Evolutionary conservation across 257 asterid genomes (phyloP).

Genomic region (Echium plantagineum): DNA sequence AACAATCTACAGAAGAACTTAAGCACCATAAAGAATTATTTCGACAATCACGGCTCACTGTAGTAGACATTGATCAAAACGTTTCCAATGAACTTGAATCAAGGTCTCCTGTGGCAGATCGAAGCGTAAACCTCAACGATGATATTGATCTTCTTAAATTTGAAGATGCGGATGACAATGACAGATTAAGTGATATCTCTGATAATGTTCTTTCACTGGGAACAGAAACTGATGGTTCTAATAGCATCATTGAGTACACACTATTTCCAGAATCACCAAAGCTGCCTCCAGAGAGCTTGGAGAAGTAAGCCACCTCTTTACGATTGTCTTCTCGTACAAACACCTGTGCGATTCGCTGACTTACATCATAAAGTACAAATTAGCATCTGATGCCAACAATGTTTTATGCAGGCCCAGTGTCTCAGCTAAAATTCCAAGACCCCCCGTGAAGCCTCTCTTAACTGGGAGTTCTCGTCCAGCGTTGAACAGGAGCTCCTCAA

Average conservation of each 20-base stretch:
- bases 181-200: conserved; percentile 88
- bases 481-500: conserved; percentile 48
- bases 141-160: conserved; percentile 62
- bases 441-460: conserved; percentile 30
- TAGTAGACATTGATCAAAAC: too few relatives aligned
- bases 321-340: too few relatives aligned
- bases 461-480: conserved; percentile 41
- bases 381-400: not conserved
- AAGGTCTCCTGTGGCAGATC: conserved; percentile 23
- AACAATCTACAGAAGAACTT: conserved; percentile 61
- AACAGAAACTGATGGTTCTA: conserved; percentile 84
- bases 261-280: conserved; percentile 70
- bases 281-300: conserved; percentile 36
- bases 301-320: conserved; percentile 30
- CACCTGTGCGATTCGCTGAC: not conserved
- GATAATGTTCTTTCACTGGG: conserved; percentile 94
- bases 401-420: conserved; percentile 31
- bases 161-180: conserved; percentile 77
- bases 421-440: conserved; percentile 48
- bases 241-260: conserved; percentile 70
- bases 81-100: conserved; percentile 23
- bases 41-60: conserved; percentile 16
- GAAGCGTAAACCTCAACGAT: conserved; percentile 3
- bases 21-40: conserved; percentile 71
- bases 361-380: too few relatives aligned